Evolutionary conservation across 768 basidiomycete genomes (phyloP).

Genomic region (Calocybe cyanea): DNA sequence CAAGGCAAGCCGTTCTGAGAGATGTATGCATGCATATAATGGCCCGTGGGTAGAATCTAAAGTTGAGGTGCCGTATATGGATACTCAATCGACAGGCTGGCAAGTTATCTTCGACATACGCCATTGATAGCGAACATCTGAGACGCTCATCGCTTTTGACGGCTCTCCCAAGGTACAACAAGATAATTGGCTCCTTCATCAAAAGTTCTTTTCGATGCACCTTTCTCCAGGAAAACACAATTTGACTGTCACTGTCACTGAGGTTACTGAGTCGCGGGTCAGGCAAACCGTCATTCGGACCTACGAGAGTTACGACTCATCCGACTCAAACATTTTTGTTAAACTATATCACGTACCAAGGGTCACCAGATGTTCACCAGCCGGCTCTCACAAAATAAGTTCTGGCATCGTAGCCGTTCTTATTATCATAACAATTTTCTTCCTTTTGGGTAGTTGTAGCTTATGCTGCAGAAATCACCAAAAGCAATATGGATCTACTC

Average conservation of each 20-base stretch:
- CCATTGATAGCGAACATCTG: not conserved
- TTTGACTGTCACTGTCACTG: slow-evolving; percentile 6
- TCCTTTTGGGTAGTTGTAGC: too few species aligned
- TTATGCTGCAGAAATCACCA: too few species aligned
- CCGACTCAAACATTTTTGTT: not conserved
- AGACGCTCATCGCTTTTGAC: not conserved
- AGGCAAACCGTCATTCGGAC: not conserved
- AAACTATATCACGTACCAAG: not conserved
- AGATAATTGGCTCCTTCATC: slow-evolving; percentile 3
- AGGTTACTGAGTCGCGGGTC: slow-evolving; percentile 5
- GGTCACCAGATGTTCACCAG: not conserved
- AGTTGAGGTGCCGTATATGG: slow-evolving; percentile 6
- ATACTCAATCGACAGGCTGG: slow-evolving; percentile 2
- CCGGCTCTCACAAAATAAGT: too few species aligned
- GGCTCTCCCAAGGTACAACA: not conserved
- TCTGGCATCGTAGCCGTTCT: too few species aligned
- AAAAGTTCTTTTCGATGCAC: slow-evolving; percentile 6
- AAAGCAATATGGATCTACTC: too few species aligned
- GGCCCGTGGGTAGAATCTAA: not conserved
- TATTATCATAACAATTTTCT: too few species aligned
- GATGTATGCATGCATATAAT: not conserved
- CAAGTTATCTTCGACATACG: slow-evolving; percentile 5
- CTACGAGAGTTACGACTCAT: not conserved
- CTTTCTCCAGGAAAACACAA: slow-evolving; percentile 5
- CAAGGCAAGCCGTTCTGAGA: too few species aligned